Conservation (phyloP, 805 yeast species). For the Alloascoidea africana region DNA sequence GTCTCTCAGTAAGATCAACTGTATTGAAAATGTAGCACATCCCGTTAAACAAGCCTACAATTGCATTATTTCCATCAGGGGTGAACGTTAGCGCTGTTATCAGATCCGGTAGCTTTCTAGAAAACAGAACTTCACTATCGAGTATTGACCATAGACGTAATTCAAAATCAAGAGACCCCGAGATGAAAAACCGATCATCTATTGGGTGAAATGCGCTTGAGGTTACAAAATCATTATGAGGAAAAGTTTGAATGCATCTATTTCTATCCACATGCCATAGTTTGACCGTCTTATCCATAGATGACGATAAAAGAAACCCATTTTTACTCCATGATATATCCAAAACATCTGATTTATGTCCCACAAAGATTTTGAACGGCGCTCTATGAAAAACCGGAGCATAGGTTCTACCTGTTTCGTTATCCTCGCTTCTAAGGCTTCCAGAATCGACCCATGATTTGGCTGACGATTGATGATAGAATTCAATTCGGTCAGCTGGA, state of each 20-base stretch:
- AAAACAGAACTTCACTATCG: constrained; percentile 49
- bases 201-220: constrained; percentile 65
- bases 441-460: not conserved
- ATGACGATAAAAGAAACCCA: constrained; percentile 62
- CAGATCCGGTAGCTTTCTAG: constrained; percentile 43
- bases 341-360: constrained; percentile 63
- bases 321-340: constrained; percentile 81
- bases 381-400: constrained; percentile 69
- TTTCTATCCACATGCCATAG: constrained; percentile 74
- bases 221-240: constrained; percentile 74
- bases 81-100: constrained; percentile 67
- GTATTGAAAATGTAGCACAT: constrained; percentile 45
- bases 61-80: constrained; percentile 40
- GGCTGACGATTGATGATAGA: not conserved
- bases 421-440: not conserved
- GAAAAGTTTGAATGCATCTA: constrained; percentile 45
- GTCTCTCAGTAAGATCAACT: constrained; percentile 33
- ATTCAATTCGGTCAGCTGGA: constrained; percentile 42
- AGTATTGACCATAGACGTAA: constrained; percentile 76
- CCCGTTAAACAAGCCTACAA: constrained; percentile 75
- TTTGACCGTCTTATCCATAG: constrained; percentile 73
- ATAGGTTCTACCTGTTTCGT: constrained; percentile 15
- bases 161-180: constrained; percentile 67
- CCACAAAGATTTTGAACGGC: constrained; percentile 46
- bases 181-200: constrained; percentile 76